Base-by-base conservation (phyloP, 140 eudicot genomes). In the Oenanthe javanica region DNA sequence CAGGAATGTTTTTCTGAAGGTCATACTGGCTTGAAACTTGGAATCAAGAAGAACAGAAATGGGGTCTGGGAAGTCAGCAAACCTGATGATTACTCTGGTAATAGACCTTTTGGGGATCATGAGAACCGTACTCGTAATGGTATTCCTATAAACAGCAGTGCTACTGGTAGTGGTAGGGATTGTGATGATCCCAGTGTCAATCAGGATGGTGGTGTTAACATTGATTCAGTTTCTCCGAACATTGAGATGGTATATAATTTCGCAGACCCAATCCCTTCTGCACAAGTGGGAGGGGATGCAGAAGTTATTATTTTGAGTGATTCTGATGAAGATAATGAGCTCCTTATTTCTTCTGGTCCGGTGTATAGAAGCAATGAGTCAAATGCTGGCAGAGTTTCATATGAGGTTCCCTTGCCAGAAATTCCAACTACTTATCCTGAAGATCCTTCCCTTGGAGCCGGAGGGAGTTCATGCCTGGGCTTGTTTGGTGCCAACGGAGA, bases 161-260 rank as follows among this genome's bases (percentile, higher is more conserved):
- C 92, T 76, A 90, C 99, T 50, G 94, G 86, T 38, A 95, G 97
- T 81, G 94, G 96, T 48, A 87, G 86, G 74, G 93, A 92, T 36
- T 89, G 96, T 76, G 99, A 95, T 76, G 99, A 95, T 84, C 83
- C 81, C 27, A 95, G 99, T 80, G 95, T 92, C 49, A 90, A 89
- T 85, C 97, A 94, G 80, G 90, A 84, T 80, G 92, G 87, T 61
- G 91, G 89, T 45, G 90, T 85, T 50, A 89, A 86, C 82, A 82
- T 89, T 64, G 93, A 93, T 75, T 84, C 98, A 12, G 82, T 88
- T 63, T 84, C 97, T 45, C 84, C 89, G 48, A 90, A 87, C 80
- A 66, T 88, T 7, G 87, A 87, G 6, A 85, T 84, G 16, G 52
- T 89, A 23, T 82, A 77, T 72, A 91, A 84, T 23, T 89, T 85